Conservation (phyloP, 106 monocot genomes). For the Apostasia shenzhenica region DNA sequence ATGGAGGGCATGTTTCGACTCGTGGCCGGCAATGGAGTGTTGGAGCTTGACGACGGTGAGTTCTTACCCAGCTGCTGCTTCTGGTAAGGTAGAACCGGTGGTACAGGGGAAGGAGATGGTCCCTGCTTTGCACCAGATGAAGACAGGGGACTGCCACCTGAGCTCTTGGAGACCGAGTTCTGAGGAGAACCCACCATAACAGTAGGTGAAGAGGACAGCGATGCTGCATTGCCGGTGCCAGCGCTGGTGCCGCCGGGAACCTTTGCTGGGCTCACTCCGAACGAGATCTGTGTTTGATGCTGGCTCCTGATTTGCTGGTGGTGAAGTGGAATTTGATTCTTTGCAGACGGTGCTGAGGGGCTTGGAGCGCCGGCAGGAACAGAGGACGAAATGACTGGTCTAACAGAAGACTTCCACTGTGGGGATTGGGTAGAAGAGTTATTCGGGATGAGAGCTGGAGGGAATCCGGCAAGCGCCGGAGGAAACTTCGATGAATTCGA, state of each 20-base stretch:
- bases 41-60: slow-evolving; percentile 7
- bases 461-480: slow-evolving; percentile 40
- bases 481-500: slow-evolving; percentile 38
- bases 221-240: slow-evolving; percentile 4
- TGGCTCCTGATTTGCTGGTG: slow-evolving; percentile 25
- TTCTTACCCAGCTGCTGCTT: slow-evolving; percentile 44
- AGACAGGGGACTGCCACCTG: slow-evolving; percentile 54
- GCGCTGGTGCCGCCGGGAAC: neutral
- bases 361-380: slow-evolving; percentile 2
- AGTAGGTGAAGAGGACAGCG: slow-evolving; percentile 22
- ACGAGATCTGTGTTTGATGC: slow-evolving; percentile 76
- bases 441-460: slow-evolving; percentile 18
- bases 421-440: slow-evolving; percentile 15
- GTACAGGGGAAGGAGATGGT: slow-evolving; percentile 2
- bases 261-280: slow-evolving; percentile 31
- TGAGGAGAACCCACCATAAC: slow-evolving; percentile 36
- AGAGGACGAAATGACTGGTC: slow-evolving; percentile 8
- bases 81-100: slow-evolving; percentile 13
- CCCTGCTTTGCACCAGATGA: slow-evolving; percentile 27
- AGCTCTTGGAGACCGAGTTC: slow-evolving; percentile 26
- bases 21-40: slow-evolving; percentile 15
- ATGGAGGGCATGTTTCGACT: slow-evolving; percentile 31
- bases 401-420: slow-evolving; percentile 54
- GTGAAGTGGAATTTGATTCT: slow-evolving; percentile 30
- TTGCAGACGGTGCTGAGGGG: slow-evolving; percentile 12